Conservation (phyloP, 176 grass and related monocot genomes). For the Eragrostis curvula region DNA sequence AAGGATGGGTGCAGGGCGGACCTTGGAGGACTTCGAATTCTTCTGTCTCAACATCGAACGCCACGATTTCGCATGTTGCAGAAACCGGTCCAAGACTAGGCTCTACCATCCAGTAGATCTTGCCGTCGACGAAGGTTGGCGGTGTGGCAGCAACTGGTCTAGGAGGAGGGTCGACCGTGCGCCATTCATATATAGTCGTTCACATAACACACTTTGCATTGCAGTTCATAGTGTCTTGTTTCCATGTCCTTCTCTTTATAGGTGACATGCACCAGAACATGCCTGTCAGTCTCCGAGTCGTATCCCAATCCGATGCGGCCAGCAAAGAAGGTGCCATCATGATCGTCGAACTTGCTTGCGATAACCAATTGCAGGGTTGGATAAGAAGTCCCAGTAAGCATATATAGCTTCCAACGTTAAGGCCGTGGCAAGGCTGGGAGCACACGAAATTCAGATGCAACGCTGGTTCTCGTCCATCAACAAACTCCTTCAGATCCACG, state of each 20-base stretch:
- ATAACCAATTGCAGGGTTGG: not conserved
- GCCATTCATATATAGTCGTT: not conserved
- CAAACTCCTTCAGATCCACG: conserved; percentile 14
- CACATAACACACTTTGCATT: conserved; percentile 9
- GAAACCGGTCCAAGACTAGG: conserved; percentile 24
- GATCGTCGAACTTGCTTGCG: not conserved
- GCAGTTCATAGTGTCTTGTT: conserved; percentile 10
- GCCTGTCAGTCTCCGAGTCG: not conserved
- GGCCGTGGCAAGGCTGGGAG: not conserved
- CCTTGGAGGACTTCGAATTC: conserved; percentile 38
- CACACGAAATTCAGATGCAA: not conserved
- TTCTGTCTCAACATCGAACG: conserved; percentile 9
- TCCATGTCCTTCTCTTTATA: conserved; percentile 29
- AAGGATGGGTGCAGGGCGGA: conserved; percentile 33
- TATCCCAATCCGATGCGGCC: conserved; percentile 33
- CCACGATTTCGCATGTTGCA: conserved; percentile 15
- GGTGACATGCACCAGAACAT: conserved; percentile 23
- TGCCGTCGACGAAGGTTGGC: not conserved
- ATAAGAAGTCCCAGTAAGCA: not conserved
- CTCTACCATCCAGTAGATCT: conserved; percentile 42
- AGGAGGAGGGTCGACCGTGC: conserved; percentile 13
- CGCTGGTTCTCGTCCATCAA: not conserved
- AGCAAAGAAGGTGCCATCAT: not conserved
- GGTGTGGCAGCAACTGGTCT: conserved; percentile 19
- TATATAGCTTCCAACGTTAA: conserved; percentile 4